A percentile compares a stretch with the other conserved stretches of the same genome.
Evolutionary conservation across 768 basidiomycete genomes (phyloP).

Genomic region (Boletus eberwhitei): DNA sequence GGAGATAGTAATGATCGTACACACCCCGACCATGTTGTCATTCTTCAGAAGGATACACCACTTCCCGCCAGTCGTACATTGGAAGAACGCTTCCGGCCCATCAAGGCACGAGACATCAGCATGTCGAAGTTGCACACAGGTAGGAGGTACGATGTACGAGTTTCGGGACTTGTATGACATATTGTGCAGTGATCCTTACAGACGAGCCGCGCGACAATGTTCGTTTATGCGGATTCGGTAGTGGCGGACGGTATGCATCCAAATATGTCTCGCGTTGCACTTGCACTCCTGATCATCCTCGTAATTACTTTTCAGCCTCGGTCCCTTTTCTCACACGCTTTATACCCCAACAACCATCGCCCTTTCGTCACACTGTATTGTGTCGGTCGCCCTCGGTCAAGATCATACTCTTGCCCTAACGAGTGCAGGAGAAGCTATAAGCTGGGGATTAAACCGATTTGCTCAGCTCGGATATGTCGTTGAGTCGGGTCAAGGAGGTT

Average conservation of each 20-base stretch:
- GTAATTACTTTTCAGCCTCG: conserved; percentile 47
- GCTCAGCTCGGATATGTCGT: conserved; percentile 84
- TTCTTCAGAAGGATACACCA: conserved; percentile 30
- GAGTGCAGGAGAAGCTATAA: conserved; percentile 74
- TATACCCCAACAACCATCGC: conserved; percentile 62
- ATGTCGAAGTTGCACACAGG: conserved; percentile 94
- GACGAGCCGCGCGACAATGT: conserved; percentile 71
- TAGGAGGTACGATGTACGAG: conserved; percentile 21
- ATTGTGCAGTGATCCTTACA: conserved; percentile 54
- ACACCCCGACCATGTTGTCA: conserved; percentile 71
- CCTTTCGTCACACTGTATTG: conserved; percentile 54
- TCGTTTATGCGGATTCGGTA: conserved; percentile 85
- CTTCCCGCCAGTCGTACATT: conserved; percentile 23
- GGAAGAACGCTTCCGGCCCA: conserved; percentile 54
- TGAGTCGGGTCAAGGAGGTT: conserved; percentile 47
- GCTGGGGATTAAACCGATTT: conserved; percentile 90
- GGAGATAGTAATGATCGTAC: conserved; percentile 75
- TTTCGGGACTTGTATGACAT: not conserved
- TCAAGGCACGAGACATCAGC: conserved; percentile 59
- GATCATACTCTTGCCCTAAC: conserved; percentile 93
- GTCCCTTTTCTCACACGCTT: conserved; percentile 74
- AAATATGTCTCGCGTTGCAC: not conserved
- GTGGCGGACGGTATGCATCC: conserved; percentile 69
- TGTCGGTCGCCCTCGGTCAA: conserved; percentile 79
- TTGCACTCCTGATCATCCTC: not conserved